phyloP scores from a whole-genome alignment of 176 grass and related monocot genomes.

The Canna indica region DNA sequence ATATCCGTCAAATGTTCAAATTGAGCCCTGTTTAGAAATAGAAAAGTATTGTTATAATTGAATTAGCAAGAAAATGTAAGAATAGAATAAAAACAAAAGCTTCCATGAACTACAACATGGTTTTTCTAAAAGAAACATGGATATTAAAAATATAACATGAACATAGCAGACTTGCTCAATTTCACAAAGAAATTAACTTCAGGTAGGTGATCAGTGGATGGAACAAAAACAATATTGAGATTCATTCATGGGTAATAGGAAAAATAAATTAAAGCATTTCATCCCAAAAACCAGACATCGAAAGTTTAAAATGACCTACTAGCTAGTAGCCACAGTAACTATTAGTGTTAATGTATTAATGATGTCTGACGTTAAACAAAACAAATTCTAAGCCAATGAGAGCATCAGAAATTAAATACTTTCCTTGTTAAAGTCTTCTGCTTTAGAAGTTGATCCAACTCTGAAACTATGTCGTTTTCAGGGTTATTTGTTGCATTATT shows the following conservation, averaged over 20 bases:
- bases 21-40: constrained; percentile 35
- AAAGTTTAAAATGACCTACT: neutral
- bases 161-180: no score
- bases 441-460: constrained; percentile 6
- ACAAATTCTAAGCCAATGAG: neutral
- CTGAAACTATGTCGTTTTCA: neutral
- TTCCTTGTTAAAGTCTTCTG: constrained; percentile 17
- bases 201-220: neutral
- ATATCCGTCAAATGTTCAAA: constrained; percentile 58
- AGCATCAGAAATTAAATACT: constrained; percentile 5
- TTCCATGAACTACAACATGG: neutral
- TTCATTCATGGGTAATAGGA: neutral
- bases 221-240: neutral
- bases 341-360: neutral
- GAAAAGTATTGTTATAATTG: neutral
- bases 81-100: neutral
- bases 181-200: neutral
- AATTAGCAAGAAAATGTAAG: neutral
- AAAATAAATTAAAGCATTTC: neutral
- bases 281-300: neutral
- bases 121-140: neutral
- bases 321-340: neutral
- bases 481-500: neutral
- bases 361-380: neutral
- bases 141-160: no score